Base-by-base conservation (phyloP, 495 filamentous ascomycete genomes). In the Lichina pygmaea region DNA sequence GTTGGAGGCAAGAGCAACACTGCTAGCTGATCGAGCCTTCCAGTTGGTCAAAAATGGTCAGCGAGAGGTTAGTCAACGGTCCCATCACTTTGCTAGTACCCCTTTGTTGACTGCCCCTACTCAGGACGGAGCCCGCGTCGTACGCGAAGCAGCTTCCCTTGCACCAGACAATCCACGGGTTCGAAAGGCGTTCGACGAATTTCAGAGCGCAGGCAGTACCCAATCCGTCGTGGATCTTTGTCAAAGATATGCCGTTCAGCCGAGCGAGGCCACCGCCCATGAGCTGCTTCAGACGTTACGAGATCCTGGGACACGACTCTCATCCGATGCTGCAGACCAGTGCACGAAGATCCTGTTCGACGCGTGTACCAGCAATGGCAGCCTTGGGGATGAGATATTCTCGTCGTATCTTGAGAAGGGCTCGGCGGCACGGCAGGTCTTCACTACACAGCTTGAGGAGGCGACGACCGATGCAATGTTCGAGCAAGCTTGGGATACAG, bases 91-190 rank as follows among this genome's bases (percentile, higher is more conserved):
- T 42, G 16, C 34, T 24, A 47, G 24, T 24, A 45, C 36, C 33
- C 39, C 36, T 36, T 10, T 43, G 13, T 34, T 41, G 31, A 36
- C n/a, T 10, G 7, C 7, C 24, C 2, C 30, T 17, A 2, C 12
- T 33, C 50, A 76, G 72, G 68, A 67, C 42, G 71, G 68, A 30
- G 64, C 67, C 36, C 63, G 71, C 45, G 67, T 67, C 44, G 61
- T 79, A 40, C 65, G 70, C 57, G 70, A 78, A 61, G 75, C 75
- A 17, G 62, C 68, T 45, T 66, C 66, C n/a, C 60, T 79, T 42
- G 68, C 69, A 12, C 69, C 73, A 17, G 62, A 72, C 2, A 66
- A 75, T 52, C 44, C 58, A 16, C 48, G 63, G 47, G 65, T 77
- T 45, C 66, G 66, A 58, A 60, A 57, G 17, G 67, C 66, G 33